Evolutionary conservation across 306 rosid genomes (phyloP), one percentile per base, ranked within the genome.

Genomic region (Vigna trinervia): DNA sequence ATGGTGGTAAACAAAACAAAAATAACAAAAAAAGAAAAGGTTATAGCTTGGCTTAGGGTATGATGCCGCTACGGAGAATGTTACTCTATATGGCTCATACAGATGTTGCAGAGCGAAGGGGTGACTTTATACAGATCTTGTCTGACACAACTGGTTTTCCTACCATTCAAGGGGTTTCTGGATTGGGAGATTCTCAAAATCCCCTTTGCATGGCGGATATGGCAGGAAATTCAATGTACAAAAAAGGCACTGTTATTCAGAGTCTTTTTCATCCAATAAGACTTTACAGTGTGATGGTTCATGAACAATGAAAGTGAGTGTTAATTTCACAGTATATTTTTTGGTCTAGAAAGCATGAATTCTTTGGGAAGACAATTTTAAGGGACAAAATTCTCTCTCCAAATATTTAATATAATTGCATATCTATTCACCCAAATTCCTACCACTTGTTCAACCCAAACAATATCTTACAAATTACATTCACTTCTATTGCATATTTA

Each of bases 51-150:
- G 28, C 38, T 57, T 59, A 12, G 10, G n/a, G 36, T 54, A 54
- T 52, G 26, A 36, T 36, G 20, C 3, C 26, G 46, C 17, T 53
- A 19, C 8, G 59, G 12, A 53, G 4, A 9, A 22, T 23, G 14
- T 57, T 23, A 36, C 12, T 1, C 11, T 26, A 26, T 12, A 22
- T 4, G 60, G 60, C 4, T 2, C 23, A 52, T n/a, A 56, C 59
- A 22, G 8, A 36, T 4, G 8, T 34, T 23, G 8, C 14, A 34
- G 5, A 39, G 32, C 22, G 48, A 15, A 32, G 2, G 46, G 19
- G 7, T 43, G 5, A 9, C 53, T 82, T 76, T 82, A 82, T 82
- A 80, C 17, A 46, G 28, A 28, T 2, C 17, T 17, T 23, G 10
- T 63, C 36, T 4, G 63, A 19, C 36, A 13, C 39, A 2, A 5